These are phyloP conservation scores for Trichoderma brevicompactum DNA, from an alignment of 2,329 filamentous ascomycete genomes.

Conservation along the genomic window DNA sequence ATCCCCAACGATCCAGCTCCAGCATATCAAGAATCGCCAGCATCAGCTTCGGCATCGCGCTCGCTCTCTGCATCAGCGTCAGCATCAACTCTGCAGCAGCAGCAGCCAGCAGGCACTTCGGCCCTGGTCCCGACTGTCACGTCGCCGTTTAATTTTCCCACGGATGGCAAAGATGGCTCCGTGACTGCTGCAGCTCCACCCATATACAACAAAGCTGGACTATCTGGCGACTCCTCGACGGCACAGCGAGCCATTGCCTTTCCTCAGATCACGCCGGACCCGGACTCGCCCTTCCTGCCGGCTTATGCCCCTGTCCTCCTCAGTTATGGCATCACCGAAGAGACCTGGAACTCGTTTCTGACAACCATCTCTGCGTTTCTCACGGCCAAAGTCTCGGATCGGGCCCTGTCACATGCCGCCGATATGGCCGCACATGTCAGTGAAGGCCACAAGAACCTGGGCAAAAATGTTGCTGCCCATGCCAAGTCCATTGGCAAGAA, in stretches of 20 bases:
- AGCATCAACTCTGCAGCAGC: conserved; percentile 4
- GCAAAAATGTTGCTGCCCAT: conserved; percentile 45
- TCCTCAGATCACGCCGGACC: conserved; percentile 44
- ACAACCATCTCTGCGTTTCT: conserved; percentile 53
- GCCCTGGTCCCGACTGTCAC: conserved; percentile 36
- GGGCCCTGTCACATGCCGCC: conserved; percentile 49
- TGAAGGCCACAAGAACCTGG: conserved; percentile 43
- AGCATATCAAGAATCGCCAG: conserved; percentile 7
- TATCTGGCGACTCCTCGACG: conserved; percentile 27
- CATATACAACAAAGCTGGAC: conserved; percentile 30
- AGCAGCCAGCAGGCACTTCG: conserved; percentile 4
- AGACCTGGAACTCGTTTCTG: conserved; percentile 44
- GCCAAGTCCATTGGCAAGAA: conserved; percentile 44
- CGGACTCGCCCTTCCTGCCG: conserved; percentile 45
- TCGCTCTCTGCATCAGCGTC: conserved; percentile 5
- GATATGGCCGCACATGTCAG: conserved; percentile 46
- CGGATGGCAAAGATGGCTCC: conserved; percentile 5
- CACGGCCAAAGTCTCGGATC: conserved; percentile 49
- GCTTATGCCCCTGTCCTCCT: conserved; percentile 48
- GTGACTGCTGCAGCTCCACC: conserved; percentile 30
- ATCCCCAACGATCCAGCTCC: conserved; percentile 1
- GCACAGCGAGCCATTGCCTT: conserved; percentile 44
- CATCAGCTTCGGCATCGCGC: neutral
- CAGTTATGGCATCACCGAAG: conserved; percentile 42
- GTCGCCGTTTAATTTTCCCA: conserved; percentile 45